Conservation (phyloP, 1,284 basidiomycete genomes). For the Leccinum huronense region DNA sequence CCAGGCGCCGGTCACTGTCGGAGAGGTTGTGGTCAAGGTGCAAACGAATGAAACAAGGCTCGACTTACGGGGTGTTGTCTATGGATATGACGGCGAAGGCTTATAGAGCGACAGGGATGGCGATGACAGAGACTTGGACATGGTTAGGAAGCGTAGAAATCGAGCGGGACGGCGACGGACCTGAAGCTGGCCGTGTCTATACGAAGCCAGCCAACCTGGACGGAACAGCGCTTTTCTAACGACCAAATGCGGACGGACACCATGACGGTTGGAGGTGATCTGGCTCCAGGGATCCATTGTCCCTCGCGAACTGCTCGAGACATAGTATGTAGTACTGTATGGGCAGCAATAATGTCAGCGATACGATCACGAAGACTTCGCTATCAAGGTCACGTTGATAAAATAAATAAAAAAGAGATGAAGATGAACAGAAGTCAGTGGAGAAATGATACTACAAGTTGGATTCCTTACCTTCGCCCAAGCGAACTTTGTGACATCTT, state of each 20-base stretch:
- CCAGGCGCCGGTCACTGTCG: conserved; percentile 48
- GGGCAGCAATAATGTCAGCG: conserved; percentile 73
- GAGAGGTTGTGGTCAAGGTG: neutral
- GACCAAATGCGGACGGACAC: no score
- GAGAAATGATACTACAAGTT: no score
- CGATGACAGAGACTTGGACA: conserved; percentile 77
- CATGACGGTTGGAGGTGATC: conserved; percentile 50
- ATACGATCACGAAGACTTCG: conserved; percentile 81
- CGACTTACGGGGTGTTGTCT: conserved; percentile 67
- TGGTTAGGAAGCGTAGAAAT: conserved; percentile 5
- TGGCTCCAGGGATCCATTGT: conserved; percentile 73
- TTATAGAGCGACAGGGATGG: conserved; percentile 80
- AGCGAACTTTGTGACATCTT: no score
- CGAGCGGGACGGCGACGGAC: conserved; percentile 40
- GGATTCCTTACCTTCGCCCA: no score
- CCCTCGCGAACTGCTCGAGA: conserved; percentile 78
- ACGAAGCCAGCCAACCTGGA: conserved; percentile 79
- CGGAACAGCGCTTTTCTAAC: conserved; percentile 29
- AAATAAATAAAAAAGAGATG: no score
- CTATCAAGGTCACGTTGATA: conserved; percentile 36
- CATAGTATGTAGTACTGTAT: conserved; percentile 45
- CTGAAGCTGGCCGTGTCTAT: conserved; percentile 87
- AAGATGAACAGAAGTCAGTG: no score
- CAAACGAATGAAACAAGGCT: neutral
- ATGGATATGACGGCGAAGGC: conserved; percentile 91